These are phyloP conservation scores for Lipomyces chichibuensis DNA, from an alignment of 805 yeast species.

Conservation along the genomic window DNA sequence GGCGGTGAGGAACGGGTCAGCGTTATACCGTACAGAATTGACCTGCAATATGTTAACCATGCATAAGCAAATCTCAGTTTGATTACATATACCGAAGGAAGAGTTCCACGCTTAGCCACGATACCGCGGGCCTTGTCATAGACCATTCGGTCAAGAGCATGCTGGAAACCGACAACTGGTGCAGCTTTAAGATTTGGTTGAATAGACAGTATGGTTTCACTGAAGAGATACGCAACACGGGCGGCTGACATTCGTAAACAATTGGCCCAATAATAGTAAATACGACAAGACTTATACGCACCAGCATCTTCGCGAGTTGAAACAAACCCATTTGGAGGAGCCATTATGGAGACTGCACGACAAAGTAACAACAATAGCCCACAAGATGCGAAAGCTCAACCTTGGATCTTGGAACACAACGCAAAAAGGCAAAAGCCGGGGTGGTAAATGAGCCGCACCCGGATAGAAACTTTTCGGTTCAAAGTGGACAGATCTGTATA, in stretches of 20 bases:
- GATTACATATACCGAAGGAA: conserved; percentile 22
- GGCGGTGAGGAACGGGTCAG: conserved; percentile 58
- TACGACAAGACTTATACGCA: conserved; percentile 6
- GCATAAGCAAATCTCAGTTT: not conserved
- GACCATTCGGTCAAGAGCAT: conserved; percentile 26
- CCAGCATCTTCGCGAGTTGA: conserved; percentile 33
- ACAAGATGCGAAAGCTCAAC: not conserved
- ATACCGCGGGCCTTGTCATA: conserved; percentile 29
- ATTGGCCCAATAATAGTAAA: not conserved
- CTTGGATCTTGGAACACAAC: not conserved
- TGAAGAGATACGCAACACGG: conserved; percentile 34
- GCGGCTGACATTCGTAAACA: conserved; percentile 21
- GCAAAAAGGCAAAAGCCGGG: not conserved
- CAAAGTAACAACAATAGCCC: not conserved
- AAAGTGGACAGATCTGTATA: too few relatives aligned
- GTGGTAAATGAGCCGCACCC: too few relatives aligned
- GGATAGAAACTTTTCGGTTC: too few relatives aligned
- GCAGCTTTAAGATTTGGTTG: conserved; percentile 25
- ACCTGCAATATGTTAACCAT: conserved; percentile 16
- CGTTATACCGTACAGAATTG: conserved; percentile 47
- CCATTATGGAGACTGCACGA: conserved; percentile 9
- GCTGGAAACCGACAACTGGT: conserved; percentile 21
- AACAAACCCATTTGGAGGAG: conserved; percentile 28
- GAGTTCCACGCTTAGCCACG: conserved; percentile 31
- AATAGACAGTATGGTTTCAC: conserved; percentile 32